Conservation (phyloP, 1,284 basidiomycete genomes). For the Naganishia liquefaciens region DNA sequence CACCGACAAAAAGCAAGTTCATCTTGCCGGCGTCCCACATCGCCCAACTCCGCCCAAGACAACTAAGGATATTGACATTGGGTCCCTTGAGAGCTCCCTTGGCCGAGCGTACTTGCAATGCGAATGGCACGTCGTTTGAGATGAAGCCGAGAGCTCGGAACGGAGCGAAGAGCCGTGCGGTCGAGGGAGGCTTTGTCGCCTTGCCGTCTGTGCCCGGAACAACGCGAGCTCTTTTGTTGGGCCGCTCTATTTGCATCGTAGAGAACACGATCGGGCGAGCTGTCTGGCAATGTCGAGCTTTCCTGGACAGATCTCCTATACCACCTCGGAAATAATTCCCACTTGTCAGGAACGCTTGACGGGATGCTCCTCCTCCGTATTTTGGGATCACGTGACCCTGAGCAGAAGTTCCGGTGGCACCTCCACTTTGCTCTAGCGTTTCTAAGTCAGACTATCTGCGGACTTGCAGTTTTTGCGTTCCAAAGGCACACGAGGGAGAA, state of each 20-base stretch:
- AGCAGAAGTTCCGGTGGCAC: no score
- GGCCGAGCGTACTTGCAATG: conserved; percentile 79
- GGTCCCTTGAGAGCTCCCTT: conserved; percentile 84
- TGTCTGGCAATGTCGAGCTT: neutral
- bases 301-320: neutral
- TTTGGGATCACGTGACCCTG: no score
- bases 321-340: no score
- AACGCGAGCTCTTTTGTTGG: conserved; percentile 24
- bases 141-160: conserved; percentile 92
- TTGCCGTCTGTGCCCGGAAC: conserved; percentile 9
- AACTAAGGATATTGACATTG: conserved; percentile 79
- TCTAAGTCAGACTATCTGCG: no score
- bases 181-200: conserved; percentile 11
- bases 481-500: no score
- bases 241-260: conserved; percentile 9
- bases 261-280: neutral
- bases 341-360: no score
- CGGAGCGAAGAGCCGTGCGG: conserved; percentile 73
- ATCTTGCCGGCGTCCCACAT: conserved; percentile 96
- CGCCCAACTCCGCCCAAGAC: conserved; percentile 87
- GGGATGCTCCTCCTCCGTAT: no score
- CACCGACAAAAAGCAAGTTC: conserved; percentile 88
- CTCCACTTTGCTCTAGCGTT: no score
- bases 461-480: no score
- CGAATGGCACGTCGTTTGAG: conserved; percentile 88